These are phyloP conservation scores for Blastobotrys buckinghamii DNA, from an alignment of 1,139 yeast species.

Conservation along the genomic window DNA sequence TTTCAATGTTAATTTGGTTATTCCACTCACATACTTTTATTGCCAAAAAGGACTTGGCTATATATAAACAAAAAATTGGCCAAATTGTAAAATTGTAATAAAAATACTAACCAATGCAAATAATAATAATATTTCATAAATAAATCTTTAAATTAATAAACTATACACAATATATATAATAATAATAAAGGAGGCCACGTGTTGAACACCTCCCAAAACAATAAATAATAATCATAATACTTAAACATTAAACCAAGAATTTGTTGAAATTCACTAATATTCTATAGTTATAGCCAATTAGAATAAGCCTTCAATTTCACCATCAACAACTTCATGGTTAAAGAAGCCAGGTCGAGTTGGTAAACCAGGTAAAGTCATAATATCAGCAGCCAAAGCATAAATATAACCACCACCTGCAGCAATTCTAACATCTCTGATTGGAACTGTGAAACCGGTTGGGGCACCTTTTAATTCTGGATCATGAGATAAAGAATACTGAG, in stretches of 20 bases:
- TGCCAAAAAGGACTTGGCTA: too few relatives aligned
- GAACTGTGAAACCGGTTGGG: conserved; percentile 91
- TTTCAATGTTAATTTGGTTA: too few relatives aligned
- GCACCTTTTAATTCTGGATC: conserved; percentile 93
- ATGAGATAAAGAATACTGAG: conserved; percentile 93
- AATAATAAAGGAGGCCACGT: background rate
- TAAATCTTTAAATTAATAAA: background rate
- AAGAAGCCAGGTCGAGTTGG: conserved; percentile 96
- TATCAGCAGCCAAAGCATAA: conserved; percentile 95
- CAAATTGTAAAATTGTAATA: too few relatives aligned
- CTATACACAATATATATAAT: background rate
- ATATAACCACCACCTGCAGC: conserved; percentile 96
- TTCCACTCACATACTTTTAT: too few relatives aligned
- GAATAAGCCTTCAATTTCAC: conserved; percentile 92
- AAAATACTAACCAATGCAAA: too few relatives aligned
- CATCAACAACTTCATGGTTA: conserved; percentile 93
- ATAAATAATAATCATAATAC: background rate
- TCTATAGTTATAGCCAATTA: conserved; percentile 29
- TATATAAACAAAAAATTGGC: too few relatives aligned
- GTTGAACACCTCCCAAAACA: conserved; percentile 1
- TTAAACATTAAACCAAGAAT: background rate
- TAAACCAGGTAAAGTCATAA: conserved; percentile 95
- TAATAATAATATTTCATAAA: background rate
- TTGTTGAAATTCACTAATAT: conserved; percentile 3
- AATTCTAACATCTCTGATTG: conserved; percentile 89